phyloP scores from a whole-genome alignment of 257 asterid genomes.

The Cinchona pubescens region DNA sequence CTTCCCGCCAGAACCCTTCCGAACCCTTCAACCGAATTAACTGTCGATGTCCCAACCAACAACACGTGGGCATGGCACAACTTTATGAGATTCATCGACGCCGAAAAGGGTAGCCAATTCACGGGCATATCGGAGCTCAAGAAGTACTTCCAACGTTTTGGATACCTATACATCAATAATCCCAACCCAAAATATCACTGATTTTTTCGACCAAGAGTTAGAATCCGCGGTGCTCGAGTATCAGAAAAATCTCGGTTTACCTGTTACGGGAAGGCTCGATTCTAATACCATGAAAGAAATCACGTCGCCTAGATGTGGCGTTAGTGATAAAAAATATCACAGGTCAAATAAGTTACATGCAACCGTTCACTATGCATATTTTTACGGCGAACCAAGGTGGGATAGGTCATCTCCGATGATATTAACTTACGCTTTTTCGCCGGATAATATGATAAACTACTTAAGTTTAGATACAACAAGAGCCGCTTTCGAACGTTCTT shows the following conservation, averaged over 20 bases:
- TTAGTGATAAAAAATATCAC: constrained; percentile 30
- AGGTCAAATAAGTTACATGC: constrained; percentile 18
- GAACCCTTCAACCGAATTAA: constrained; percentile 29
- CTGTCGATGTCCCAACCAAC: constrained; percentile 22
- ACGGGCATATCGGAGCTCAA: constrained; percentile 80
- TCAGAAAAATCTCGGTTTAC: constrained; percentile 55
- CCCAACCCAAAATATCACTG: constrained; percentile 35
- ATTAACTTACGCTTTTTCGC: constrained; percentile 67
- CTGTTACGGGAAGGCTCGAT: constrained; percentile 57
- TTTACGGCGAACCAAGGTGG: constrained; percentile 72
- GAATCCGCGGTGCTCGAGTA: constrained; percentile 51
- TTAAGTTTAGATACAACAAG: constrained; percentile 32
- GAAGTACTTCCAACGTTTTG: constrained; percentile 70
- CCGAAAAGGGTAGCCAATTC: constrained; percentile 56
- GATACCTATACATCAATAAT: constrained; percentile 50
- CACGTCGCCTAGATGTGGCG: constrained; percentile 74
- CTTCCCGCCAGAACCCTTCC: constrained; percentile 45
- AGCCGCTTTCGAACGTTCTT: constrained; percentile 45
- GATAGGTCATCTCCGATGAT: constrained; percentile 35
- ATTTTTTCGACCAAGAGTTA: constrained; percentile 57
- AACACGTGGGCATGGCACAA: constrained; percentile 48
- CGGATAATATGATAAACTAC: constrained; percentile 45
- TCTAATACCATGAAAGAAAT: constrained; percentile 45
- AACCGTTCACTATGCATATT: constrained; percentile 47
- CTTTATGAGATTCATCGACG: constrained; percentile 55